Base-by-base conservation (phyloP, 306 rosid species). In the Fagus sylvatica region DNA sequence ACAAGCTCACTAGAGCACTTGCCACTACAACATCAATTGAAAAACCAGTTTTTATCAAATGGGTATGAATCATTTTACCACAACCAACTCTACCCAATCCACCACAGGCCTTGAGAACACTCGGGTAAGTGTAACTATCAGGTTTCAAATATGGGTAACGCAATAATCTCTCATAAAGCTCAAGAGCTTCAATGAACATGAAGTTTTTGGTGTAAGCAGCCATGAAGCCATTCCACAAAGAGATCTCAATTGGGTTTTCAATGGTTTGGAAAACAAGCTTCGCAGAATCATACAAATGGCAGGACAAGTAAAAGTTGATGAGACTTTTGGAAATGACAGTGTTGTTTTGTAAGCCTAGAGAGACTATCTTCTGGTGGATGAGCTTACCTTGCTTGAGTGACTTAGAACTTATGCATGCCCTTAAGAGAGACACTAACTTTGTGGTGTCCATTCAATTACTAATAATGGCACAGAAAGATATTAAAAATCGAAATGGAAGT, bases 211-310 rank as follows among this genome's bases (percentile, higher is more conserved):
- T 85, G 83, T 88, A 88, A 72, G 88, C 85, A 2, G 90, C 87
- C 78, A 93, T 78, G 60, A 89, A 88, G 83, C 85, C 77, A 80
- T 93, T 93, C 95, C 98, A 93, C 77, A 88, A 51, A 59, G 97
- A 80, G 60, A 93, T 84, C 56, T 78, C 86, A 30, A 70, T 72
- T 72, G 90, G 89, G 85, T 84, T 82, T 53, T 73, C 78, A 15
- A 69, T 59, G 59, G 85, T 75, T 80, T 73, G 74, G 77, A 93
- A 87, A 76, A 88, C 90, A 79, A 75, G 87, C 42, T 80, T 82
- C 1, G 90, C 97, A 69, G 69, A 83, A 59, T 70, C 77, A 69
- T 62, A 80, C 37, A 81, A 76, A 73, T 84, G 84, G 82, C 84
- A 80, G 37, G 89, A 86, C 81, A 88, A 74, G 81, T 93, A 93